Base-by-base conservation (phyloP, 306 rosid genomes). In the Cucurbita ficifolia region DNA sequence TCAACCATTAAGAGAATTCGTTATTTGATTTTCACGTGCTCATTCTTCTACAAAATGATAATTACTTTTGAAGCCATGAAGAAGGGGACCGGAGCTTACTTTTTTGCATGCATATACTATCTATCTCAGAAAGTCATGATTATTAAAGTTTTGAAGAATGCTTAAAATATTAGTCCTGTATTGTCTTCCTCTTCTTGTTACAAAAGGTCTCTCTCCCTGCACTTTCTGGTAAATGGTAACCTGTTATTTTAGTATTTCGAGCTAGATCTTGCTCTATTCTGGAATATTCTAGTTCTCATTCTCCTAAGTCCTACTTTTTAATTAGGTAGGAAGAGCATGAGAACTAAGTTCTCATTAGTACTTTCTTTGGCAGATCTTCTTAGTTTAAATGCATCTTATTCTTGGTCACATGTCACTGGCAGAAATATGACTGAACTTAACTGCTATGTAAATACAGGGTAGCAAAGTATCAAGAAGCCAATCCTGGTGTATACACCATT, bases 391-490 rank as follows among this genome's bases (percentile, higher is more conserved):
- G 57, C 13, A n/a, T 53, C n/a, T 50, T 50, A 50, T 50, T 16
- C 54, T 39, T 72, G 52, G 51, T 72, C 51, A 29, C 77, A 58
- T 33, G 55, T 39, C 46, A 42, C 40, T 59, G 55, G 40, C 24
- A 40, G 68, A 24, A 24, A 19, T 24, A 74, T 45, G 57, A 17
- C 77, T 29, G 76, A 58, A 57, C 73, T 52, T 76, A 45, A 76
- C 36, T 82, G 76, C 63, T 33, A 71, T 82, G 68, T 74, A 62
- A 73, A 82, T 79, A 77, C 95, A 94, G 98, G 86, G 95, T 94
- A 81, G 97, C 98, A 46, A 94, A 80, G 84, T 94, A 94, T 85
- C 98, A 87, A 86, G 98, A 94, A 84, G 97, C 98, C 50, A 94
- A 94, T 84, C 98, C 98, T 73, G 83, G 91, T 78, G 92, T 94